phyloP scores from a whole-genome alignment of 208 protist genomes.

The Acanthamoeba polyphaga region DNA sequence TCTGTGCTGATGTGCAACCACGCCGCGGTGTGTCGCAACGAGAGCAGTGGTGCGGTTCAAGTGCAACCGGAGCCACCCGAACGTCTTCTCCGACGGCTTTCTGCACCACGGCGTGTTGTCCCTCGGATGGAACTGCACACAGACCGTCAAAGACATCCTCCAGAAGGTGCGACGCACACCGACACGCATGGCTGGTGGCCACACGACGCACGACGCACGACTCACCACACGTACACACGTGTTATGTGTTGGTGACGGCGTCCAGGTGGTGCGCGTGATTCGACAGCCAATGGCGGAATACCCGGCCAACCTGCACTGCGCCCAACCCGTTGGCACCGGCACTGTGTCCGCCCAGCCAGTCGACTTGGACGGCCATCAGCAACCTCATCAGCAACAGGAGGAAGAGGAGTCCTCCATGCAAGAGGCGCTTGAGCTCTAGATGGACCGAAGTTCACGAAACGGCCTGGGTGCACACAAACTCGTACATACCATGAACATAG shows the following conservation, averaged over 20 bases:
- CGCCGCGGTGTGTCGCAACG: neutral
- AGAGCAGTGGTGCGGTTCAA: neutral
- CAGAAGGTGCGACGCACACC: neutral
- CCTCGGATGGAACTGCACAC: constrained; percentile 12
- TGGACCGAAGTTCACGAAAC: too few species aligned
- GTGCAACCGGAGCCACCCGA: neutral
- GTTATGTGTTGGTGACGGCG: too few species aligned
- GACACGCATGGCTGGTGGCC: too few species aligned
- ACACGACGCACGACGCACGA: too few species aligned
- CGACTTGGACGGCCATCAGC: too few species aligned
- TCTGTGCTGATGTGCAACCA: neutral
- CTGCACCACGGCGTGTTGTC: constrained; percentile 8
- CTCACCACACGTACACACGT: too few species aligned
- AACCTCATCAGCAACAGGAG: neutral
- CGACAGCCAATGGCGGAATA: neutral
- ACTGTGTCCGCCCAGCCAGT: too few species aligned
- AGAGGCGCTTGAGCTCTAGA: neutral
- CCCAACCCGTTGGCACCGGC: too few species aligned
- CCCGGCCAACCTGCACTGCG: neutral
- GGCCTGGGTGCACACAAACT: too few species aligned
- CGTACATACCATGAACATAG: too few species aligned
- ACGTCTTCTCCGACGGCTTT: constrained; percentile 5
- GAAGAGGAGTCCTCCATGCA: neutral
- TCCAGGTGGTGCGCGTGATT: neutral
- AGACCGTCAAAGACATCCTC: neutral